phyloP scores from a whole-genome alignment of 495 filamentous ascomycete genomes.

The Penicillium lividum region DNA sequence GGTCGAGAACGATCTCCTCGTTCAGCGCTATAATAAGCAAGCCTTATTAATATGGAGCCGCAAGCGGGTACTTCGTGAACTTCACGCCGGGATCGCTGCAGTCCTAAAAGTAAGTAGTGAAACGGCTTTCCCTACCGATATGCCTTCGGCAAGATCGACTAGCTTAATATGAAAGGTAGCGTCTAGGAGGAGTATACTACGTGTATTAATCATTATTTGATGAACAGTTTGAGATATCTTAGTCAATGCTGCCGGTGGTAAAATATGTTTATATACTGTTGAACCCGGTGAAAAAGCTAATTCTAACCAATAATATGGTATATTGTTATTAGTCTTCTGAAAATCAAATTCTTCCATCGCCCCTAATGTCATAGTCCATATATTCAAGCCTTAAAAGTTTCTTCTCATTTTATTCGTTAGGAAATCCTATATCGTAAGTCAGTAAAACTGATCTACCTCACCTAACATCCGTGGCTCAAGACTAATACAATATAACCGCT shows the following conservation, averaged over 20 bases:
- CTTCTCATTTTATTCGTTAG: not conserved
- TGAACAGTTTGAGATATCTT: not conserved
- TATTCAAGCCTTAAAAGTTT: not conserved
- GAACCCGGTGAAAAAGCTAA: not conserved
- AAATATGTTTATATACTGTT: not conserved
- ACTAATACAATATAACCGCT: not conserved
- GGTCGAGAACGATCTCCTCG: slow-evolving; percentile 3
- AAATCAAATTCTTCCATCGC: not conserved
- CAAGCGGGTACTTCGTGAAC: not conserved
- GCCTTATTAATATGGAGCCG: slow-evolving; percentile 1
- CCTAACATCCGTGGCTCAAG: not conserved
- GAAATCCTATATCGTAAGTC: not conserved
- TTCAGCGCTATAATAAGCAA: slow-evolving; percentile 6
- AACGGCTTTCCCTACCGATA: not conserved
- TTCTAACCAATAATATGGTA: not conserved
- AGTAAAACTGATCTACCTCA: not conserved
- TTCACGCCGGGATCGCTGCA: not conserved
- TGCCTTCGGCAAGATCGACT: not conserved
- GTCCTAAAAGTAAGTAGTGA: not conserved
- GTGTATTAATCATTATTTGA: too few relatives aligned
- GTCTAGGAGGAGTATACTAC: too few relatives aligned
- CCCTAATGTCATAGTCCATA: not conserved
- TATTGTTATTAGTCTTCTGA: not conserved
- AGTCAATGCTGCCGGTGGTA: not conserved
- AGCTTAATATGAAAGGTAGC: not conserved